Evolutionary conservation across 2,329 filamentous ascomycete species (phyloP).

Genomic region (Diaporthe aspalathi): DNA sequence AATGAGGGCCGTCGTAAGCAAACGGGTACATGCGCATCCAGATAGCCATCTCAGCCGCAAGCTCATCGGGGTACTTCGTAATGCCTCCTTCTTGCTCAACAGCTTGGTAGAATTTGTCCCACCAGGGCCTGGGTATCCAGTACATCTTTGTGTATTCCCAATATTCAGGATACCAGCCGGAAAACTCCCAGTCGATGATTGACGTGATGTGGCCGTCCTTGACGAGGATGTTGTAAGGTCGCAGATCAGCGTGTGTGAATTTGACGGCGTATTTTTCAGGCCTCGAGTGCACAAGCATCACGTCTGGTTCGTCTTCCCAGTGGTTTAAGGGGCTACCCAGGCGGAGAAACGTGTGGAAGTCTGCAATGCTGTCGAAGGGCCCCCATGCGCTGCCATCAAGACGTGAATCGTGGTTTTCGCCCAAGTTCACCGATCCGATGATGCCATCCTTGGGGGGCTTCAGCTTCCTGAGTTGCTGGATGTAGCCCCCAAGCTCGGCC

Average conservation of each 20-base stretch:
- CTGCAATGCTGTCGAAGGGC: neutral
- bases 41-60: conserved; percentile 3
- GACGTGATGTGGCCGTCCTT: conserved; percentile 53
- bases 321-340: neutral
- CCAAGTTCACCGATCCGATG: neutral
- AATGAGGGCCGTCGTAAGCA: neutral
- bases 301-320: conserved; percentile 6
- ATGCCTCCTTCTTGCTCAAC: neutral
- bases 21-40: conserved; percentile 1
- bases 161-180: conserved; percentile 58
- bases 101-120: conserved; percentile 45
- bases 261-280: conserved; percentile 43
- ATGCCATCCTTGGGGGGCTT: neutral
- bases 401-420: neutral
- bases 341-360: neutral
- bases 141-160: conserved; percentile 49
- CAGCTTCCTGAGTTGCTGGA: neutral
- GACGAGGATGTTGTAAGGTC: conserved; percentile 57
- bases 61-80: neutral
- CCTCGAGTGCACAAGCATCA: conserved; percentile 41
- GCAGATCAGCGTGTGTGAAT: conserved; percentile 64
- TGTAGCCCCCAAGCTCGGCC: conserved; percentile 5
- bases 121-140: conserved; percentile 34
- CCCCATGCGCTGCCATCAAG: conserved; percentile 9
- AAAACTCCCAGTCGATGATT: conserved; percentile 60